Evolutionary conservation across 2,329 filamentous ascomycete species (phyloP).

Genomic region (Leptoxyphium fumago): DNA sequence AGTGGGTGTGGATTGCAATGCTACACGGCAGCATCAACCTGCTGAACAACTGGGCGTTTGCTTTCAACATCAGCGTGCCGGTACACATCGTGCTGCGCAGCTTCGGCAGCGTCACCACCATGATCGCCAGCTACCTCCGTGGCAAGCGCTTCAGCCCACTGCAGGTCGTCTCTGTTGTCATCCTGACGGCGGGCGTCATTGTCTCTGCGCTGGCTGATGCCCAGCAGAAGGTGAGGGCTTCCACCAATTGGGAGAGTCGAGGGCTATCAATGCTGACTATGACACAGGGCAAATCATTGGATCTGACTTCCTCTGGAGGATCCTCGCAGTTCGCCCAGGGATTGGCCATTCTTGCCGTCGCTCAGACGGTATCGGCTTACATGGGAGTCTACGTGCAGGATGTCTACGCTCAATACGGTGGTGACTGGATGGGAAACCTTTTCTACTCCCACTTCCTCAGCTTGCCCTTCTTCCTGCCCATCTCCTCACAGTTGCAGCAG

Average conservation of each 20-base stretch:
- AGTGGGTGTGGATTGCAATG: constrained; percentile 78
- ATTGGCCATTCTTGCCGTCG: constrained; percentile 68
- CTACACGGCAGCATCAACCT: constrained; percentile 91
- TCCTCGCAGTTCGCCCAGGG: constrained; percentile 48
- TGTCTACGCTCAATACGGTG: constrained; percentile 71
- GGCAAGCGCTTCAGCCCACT: constrained; percentile 71
- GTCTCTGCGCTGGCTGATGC: constrained; percentile 83
- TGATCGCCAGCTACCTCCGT: constrained; percentile 74
- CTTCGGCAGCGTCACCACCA: constrained; percentile 89
- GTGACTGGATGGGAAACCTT: constrained; percentile 87
- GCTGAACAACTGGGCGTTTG: constrained; percentile 94
- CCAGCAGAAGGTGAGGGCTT: constrained; percentile 54
- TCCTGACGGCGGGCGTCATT: constrained; percentile 77
- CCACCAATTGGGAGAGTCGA: neutral
- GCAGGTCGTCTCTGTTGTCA: constrained; percentile 66
- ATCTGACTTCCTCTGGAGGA: constrained; percentile 23
- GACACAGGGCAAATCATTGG: constrained; percentile 27
- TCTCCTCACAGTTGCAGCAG: constrained; percentile 47
- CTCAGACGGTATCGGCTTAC: constrained; percentile 78
- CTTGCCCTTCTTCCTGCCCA: constrained; percentile 60
- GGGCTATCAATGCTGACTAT: constrained; percentile 1
- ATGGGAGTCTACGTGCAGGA: constrained; percentile 94
- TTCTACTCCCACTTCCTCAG: constrained; percentile 79
- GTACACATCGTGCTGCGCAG: constrained; percentile 94
- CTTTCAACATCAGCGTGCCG: constrained; percentile 89